Conservation (phyloP, 768 basidiomycete genomes). For the Panellus pusillus region DNA sequence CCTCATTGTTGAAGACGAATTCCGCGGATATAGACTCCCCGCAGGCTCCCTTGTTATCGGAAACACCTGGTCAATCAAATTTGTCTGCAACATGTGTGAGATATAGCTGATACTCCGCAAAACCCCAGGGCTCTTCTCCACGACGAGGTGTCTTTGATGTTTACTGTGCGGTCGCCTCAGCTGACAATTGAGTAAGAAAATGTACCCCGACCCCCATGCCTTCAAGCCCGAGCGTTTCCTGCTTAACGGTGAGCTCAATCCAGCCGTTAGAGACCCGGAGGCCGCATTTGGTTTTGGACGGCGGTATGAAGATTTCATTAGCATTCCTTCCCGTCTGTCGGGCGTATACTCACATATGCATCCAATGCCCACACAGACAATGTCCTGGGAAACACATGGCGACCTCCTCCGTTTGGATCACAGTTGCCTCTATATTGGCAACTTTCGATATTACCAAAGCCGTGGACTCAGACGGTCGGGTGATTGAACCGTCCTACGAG, state of each 20-base stretch:
- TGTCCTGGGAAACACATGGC: background rate
- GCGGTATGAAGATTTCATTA: background rate
- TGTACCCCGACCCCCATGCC: background rate
- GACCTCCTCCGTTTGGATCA: background rate
- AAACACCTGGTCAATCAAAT: slow-evolving; percentile 5
- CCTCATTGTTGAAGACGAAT: slow-evolving; percentile 16
- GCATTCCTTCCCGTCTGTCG: background rate
- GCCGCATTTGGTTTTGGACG: slow-evolving; percentile 5
- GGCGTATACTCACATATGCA: no score
- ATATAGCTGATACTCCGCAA: background rate
- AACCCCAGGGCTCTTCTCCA: background rate
- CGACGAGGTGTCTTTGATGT: background rate
- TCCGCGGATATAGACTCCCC: slow-evolving; percentile 18
- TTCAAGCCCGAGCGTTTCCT: slow-evolving; percentile 7
- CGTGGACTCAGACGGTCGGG: background rate
- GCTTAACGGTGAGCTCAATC: background rate
- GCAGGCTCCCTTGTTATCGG: slow-evolving; percentile 7
- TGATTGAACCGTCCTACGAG: background rate
- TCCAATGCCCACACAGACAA: background rate
- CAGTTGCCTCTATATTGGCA: background rate
- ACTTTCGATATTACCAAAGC: slow-evolving; percentile 5
- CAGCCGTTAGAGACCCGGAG: background rate
- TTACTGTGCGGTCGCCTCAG: background rate
- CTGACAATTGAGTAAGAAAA: background rate
- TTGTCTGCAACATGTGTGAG: no score